These are phyloP conservation scores for Aciculosporium take DNA, from an alignment of 2,329 filamentous ascomycete genomes.

Conservation along the genomic window DNA sequence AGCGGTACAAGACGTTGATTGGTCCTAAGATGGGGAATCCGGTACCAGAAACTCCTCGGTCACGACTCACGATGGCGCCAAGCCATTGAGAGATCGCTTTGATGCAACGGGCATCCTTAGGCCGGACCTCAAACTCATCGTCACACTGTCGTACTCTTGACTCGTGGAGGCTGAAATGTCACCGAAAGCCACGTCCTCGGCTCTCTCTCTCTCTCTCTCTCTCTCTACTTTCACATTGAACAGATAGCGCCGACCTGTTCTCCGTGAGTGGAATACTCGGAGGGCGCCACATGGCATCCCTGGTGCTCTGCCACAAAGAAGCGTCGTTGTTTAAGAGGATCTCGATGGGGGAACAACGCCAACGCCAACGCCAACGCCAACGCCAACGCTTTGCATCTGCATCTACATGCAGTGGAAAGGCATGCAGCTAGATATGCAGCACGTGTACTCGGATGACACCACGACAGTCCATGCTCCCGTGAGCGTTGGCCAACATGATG, in stretches of 20 bases:
- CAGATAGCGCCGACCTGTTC: background rate
- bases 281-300: slow-evolving; percentile 4
- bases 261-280: background rate
- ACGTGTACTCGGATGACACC: no score
- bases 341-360: background rate
- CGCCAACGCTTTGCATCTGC: background rate
- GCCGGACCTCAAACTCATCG: background rate
- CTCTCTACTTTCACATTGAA: background rate
- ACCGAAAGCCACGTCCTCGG: background rate
- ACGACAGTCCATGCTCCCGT: no score
- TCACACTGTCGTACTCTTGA: background rate
- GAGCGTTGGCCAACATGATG: no score
- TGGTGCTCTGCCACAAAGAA: background rate
- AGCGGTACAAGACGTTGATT: background rate
- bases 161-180: background rate
- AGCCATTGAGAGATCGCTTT: background rate
- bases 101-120: background rate
- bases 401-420: background rate
- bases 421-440: no score
- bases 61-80: background rate
- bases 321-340: background rate
- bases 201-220: no score
- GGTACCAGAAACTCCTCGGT: no score
- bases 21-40: no score
- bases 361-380: no score